Evolutionary conservation across 345 rosid genomes (phyloP), one percentile per base, ranked within the genome.

Genomic region (Kandelia obovata): DNA sequence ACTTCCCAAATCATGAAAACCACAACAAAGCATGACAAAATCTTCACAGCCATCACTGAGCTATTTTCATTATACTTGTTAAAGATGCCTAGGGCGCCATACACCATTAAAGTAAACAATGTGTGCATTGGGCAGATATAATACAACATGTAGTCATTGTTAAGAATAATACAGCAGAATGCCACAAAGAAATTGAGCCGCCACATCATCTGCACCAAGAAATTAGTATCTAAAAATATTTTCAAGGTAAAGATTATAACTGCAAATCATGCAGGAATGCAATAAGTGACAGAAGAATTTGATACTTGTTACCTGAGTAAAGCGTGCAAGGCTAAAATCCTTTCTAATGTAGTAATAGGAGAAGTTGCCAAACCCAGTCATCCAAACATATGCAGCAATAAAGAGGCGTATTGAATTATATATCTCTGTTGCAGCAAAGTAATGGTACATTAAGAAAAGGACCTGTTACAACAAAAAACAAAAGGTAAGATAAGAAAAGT

Each of bases 61-160:
- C 91, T 84, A 68, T 83, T 84, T 71, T 95, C 99, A 72, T 90
- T 95, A 70, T 92, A 83, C 81, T 88, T 87, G 88, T 79, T 87
- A 70, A 87, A 85, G 67, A 88, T 86, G 51, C 98, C 99, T 30
- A 95, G 88, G 73, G 96, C 92, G 67, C 96, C 98, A 68, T 95
- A 90, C 27, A 95, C 98, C 97, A 90, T 95, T 19, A 95, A 47
- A 5, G 99, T 95, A 82, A 92, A 95, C 66, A 95, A 90, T 15
- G 98, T 95, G 79, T 95, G 98, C 99, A 95, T 95, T 58, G 99
- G 98, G 75, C 98, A 95, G 75, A 92, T 95, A 75, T 95, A 95
- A 75, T 92, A 95, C 70, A 95, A 75, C 98, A 87, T 86, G 71
- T 92, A 95, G 72, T 95, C 97, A 67, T 95, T 95, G 92, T 87